These are phyloP conservation scores for Periconia macrospinosa DNA, from an alignment of 2,329 filamentous ascomycete species.

Conservation along the genomic window DNA sequence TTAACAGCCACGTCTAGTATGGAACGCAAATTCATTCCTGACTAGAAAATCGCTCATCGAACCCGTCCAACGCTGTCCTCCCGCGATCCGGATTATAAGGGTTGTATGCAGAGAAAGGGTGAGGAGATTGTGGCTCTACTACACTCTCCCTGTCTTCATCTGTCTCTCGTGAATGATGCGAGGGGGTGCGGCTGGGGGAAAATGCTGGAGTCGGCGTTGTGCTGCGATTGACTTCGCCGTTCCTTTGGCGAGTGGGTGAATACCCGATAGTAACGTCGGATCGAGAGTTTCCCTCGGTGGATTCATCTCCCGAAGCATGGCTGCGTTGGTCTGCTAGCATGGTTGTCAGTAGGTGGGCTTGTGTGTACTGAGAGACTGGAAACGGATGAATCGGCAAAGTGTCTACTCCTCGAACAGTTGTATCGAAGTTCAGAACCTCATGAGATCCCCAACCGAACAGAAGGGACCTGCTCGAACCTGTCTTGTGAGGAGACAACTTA, in stretches of 20 bases:
- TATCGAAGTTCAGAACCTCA: too few species aligned
- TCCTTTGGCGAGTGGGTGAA: neutral
- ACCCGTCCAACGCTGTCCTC: neutral
- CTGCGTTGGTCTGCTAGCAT: neutral
- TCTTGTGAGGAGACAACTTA: too few species aligned
- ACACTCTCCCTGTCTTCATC: slow-evolving; percentile 5
- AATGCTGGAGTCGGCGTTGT: slow-evolving; percentile 4
- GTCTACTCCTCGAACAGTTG: neutral
- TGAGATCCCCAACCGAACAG: too few species aligned
- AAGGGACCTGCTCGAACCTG: too few species aligned
- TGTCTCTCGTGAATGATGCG: slow-evolving; percentile 5
- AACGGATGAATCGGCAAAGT: neutral
- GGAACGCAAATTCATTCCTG: neutral
- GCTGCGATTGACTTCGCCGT: neutral
- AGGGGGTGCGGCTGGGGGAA: slow-evolving; percentile 6
- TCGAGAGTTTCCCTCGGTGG: neutral
- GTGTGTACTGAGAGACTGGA: neutral
- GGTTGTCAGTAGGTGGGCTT: neutral
- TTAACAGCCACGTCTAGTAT: neutral
- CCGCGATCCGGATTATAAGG: slow-evolving; percentile 1
- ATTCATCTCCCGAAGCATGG: neutral
- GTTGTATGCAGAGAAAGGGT: slow-evolving; percentile 7
- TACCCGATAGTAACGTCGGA: slow-evolving; percentile 4
- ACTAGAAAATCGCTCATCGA: slow-evolving; percentile 3
- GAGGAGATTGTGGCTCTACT: slow-evolving; percentile 5